Evolutionary conservation across 179 eudicot genomes (phyloP), one percentile per base, ranked within the genome.

Genomic region (Nepenthes alata): DNA sequence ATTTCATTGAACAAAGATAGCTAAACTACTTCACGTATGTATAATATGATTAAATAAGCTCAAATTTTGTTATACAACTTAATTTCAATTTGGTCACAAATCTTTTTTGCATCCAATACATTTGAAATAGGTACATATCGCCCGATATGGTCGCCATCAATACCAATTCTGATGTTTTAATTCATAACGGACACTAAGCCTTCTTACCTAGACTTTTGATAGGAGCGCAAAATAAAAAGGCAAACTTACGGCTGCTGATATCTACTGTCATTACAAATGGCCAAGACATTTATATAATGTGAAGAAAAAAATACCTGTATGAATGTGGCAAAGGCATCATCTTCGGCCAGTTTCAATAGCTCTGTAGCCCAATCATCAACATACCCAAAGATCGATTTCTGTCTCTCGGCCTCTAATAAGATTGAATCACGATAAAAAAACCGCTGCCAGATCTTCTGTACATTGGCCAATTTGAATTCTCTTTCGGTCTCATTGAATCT

Each of bases 361-460:
- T 77, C 70, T 60, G 45, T 71, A 52, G 95, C 93, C 98, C 96
- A 93, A 68, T 81, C 83, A 35, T 68, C 80, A 37, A 71, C 80
- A 66, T 67, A 77, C 47, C 86, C 79, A 25, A 74, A 71, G 37
- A 59, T 67, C 62, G 77, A 68, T 68, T 80, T 86, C 79, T 89
- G 95, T 75, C 98, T 80, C 71, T 78, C 84, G 52, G 98, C 96
- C 79, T 93, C 98, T 6, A 78, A 91, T 74, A 89, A 64, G 53
- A 86, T 68, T 15, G 98, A 83, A 73, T 91, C 90, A 11, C 86
- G 86, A 71, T 93, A 86, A 62, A 85, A 64, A 73, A 86, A 93
- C 52, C 96, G 80, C 72, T 89, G 98, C 98, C 96, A 89, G 58
- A 93, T 75, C 63, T 74, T 86, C 76, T 72, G 81, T 67, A 93